These are phyloP conservation scores for Neurospora tetrasperma DNA, from an alignment of 495 filamentous ascomycete species.

Conservation along the genomic window DNA sequence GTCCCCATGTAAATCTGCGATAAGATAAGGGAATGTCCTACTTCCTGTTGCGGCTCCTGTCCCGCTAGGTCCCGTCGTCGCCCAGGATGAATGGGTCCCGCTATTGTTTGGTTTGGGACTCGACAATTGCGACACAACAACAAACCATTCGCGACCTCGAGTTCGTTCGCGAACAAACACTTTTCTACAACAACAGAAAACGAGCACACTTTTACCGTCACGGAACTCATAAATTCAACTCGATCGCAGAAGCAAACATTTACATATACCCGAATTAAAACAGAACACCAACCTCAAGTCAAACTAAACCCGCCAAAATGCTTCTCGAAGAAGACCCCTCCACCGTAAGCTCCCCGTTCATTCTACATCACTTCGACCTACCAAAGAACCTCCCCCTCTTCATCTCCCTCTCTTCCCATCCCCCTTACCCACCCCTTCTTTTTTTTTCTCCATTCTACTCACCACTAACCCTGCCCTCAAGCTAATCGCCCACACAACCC, in stretches of 20 bases:
- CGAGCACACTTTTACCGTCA: not conserved
- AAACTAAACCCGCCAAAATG: constrained; percentile 48
- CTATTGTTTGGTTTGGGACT: constrained; percentile 1
- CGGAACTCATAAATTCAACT: not conserved
- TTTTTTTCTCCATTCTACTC: too few species aligned
- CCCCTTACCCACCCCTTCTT: too few species aligned
- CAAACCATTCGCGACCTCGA: constrained; percentile 6
- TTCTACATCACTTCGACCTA: too few species aligned
- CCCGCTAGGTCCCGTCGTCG: constrained; percentile 2
- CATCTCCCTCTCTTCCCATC: too few species aligned
- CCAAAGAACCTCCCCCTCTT: too few species aligned
- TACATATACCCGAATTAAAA: not conserved
- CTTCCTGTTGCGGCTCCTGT: not conserved
- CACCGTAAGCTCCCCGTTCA: constrained; percentile 41
- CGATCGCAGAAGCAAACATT: not conserved
- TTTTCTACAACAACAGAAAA: not conserved
- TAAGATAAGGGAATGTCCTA: constrained; percentile 23
- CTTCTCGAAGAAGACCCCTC: constrained; percentile 94
- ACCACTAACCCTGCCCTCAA: constrained; percentile 19
- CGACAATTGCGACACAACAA: constrained; percentile 1
- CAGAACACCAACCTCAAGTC: not conserved
- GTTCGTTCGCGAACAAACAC: not conserved
- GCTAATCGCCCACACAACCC: constrained; percentile 83
- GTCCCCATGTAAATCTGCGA: constrained; percentile 5
- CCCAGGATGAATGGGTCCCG: constrained; percentile 10